Conservation (phyloP, 1,284 basidiomycete species). For the Pholiota adiposa region DNA sequence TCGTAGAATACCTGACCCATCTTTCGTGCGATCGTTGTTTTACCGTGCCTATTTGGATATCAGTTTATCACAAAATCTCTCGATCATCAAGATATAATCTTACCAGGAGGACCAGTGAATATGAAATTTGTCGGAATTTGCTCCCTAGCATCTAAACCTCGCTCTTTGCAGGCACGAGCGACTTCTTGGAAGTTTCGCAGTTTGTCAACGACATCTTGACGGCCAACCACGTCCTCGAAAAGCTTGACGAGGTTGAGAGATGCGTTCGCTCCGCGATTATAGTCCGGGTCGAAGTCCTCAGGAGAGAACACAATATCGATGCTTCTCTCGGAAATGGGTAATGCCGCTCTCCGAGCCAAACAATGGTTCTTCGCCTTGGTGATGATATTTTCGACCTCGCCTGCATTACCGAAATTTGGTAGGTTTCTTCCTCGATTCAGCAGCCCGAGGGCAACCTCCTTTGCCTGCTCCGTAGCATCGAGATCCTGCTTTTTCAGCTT, state of each 20-base stretch:
- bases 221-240: constrained; percentile 66
- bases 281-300: constrained; percentile 65
- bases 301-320: constrained; percentile 54
- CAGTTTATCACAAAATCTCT: not conserved
- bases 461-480: constrained; percentile 57
- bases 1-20: constrained; percentile 66
- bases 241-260: constrained; percentile 54
- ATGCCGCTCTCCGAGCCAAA: constrained; percentile 45
- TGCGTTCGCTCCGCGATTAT: constrained; percentile 50
- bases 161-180: constrained; percentile 44
- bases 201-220: constrained; percentile 53
- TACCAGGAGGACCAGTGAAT: constrained; percentile 75
- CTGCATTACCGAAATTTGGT: constrained; percentile 71
- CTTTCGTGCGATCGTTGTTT: constrained; percentile 53
- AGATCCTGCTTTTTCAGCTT: constrained; percentile 64
- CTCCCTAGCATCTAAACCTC: constrained; percentile 46
- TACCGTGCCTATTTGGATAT: constrained; percentile 46
- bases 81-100: constrained; percentile 9
- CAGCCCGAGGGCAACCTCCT: constrained; percentile 55
- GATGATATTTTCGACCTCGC: constrained; percentile 70
- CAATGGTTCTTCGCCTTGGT: constrained; percentile 54
- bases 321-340: constrained; percentile 27
- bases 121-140: constrained; percentile 68
- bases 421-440: constrained; percentile 54
- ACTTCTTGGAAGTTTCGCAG: constrained; percentile 56